phyloP scores from a whole-genome alignment of 108 stramenopile genomes.

The Skeletonema grethae region DNA sequence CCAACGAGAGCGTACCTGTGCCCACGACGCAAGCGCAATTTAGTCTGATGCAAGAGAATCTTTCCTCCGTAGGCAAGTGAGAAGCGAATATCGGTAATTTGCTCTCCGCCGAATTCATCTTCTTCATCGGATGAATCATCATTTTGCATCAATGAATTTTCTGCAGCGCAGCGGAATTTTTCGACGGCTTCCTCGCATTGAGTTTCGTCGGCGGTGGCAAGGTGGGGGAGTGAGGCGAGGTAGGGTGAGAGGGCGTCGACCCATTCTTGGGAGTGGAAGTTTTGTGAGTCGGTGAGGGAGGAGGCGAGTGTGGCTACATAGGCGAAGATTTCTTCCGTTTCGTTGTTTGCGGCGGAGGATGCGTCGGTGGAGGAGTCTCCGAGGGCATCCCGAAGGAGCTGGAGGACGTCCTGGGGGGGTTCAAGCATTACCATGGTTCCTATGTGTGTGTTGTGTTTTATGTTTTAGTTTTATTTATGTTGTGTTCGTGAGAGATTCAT shows the following conservation, averaged over 20 bases:
- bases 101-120: constrained; percentile 88
- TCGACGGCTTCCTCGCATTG: constrained; percentile 44
- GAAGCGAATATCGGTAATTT: constrained; percentile 92
- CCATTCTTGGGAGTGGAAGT: constrained; percentile 62
- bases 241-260: constrained; percentile 67
- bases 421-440: constrained; percentile 73
- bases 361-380: constrained; percentile 19
- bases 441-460: neutral
- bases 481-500: too few relatives aligned
- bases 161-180: constrained; percentile 55
- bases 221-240: constrained; percentile 39
- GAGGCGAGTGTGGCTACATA: constrained; percentile 83
- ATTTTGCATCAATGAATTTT: constrained; percentile 54
- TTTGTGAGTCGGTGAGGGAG: constrained; percentile 54
- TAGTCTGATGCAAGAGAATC: constrained; percentile 95
- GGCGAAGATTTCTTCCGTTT: constrained; percentile 67
- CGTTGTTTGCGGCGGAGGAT: constrained; percentile 11
- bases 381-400: constrained; percentile 67
- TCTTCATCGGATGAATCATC: constrained; percentile 82
- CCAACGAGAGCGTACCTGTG: constrained; percentile 97
- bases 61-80: constrained; percentile 98
- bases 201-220: neutral
- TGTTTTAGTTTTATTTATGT: too few relatives aligned
- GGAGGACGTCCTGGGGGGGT: constrained; percentile 61
- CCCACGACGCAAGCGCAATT: constrained; percentile 91